Evolutionary conservation across 2,329 filamentous ascomycete genomes (phyloP), one percentile per base, ranked within the genome.

Genomic region (Scedosporium dehoogii): DNA sequence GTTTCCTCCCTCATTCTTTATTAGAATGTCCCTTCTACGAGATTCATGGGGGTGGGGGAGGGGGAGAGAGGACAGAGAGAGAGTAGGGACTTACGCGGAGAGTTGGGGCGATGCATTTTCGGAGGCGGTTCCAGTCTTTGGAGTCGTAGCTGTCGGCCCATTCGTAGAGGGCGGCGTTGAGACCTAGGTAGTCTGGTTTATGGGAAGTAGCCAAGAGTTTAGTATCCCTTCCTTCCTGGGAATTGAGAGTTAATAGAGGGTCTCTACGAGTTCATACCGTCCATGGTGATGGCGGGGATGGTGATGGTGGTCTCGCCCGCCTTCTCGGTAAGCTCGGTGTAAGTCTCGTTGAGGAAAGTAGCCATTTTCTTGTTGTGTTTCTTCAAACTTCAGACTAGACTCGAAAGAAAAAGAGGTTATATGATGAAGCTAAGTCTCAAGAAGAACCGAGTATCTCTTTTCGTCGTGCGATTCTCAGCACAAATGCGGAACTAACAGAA

Each of bases 91-190:
- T 46, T 61, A 64, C 65, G n/a, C 65, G 60, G 16, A 66, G 55
- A 14, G 61, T 65, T 7, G 86, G 85, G 2, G 86, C 85, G 66
- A 89, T 85, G 75, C 81, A 83, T 65, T 80, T 82, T 66, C 76
- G 70, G 29, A 87, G 78, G 60, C 83, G 80, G 14, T 78, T 75
- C 84, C 85, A 87, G 74, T 87, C 82, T 73, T 88, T 88, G 71
- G 79, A 80, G 71, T 87, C 85, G 72, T 87, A 87, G 76, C 82
- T 85, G 70, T 86, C 84, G 63, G 82, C 84, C 85, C 85, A 87
- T 69, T 86, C 81, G 72, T 66, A 69, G 12, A 68, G 64, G n/a
- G 66, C 67, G 14, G 65, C 61, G 51, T 68, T 69, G 58, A 69
- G 58, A 29, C 65, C 68, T n/a, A 68, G 67, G 62, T 68, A 69